phyloP scores from a whole-genome alignment of 2,329 filamentous ascomycete genomes.

The Xylariaceae sp. region DNA sequence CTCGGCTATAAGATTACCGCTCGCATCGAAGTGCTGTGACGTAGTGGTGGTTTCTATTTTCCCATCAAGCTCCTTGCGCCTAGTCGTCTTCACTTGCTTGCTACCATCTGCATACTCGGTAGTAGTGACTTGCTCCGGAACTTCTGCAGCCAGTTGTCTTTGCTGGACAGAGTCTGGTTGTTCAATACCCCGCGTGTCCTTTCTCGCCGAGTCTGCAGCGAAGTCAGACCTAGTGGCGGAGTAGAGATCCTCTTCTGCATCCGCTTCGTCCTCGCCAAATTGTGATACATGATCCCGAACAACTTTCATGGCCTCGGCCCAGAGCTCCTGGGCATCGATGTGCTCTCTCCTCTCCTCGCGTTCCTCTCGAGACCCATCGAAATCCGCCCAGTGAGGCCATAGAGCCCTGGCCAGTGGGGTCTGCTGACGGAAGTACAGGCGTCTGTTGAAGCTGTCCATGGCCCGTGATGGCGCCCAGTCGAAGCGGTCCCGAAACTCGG shows the following conservation, averaged over 20 bases:
- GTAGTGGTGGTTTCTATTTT: conserved; percentile 24
- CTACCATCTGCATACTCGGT: conserved; percentile 32
- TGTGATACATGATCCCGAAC: neutral
- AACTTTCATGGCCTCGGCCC: conserved; percentile 1
- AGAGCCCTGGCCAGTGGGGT: neutral
- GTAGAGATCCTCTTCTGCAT: conserved; percentile 14
- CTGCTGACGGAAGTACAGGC: neutral
- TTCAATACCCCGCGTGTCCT: neutral
- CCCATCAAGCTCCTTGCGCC: conserved; percentile 18
- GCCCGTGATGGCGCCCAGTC: conserved; percentile 1
- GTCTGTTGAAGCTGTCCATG: neutral
- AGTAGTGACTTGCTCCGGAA: conserved; percentile 3
- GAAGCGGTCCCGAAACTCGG: neutral
- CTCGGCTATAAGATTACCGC: conserved; percentile 32
- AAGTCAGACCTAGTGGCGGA: neutral
- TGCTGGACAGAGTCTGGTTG: neutral
- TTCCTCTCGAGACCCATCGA: too few species aligned
- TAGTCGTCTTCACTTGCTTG: conserved; percentile 28
- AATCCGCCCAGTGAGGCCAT: too few species aligned
- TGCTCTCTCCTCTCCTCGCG: neutral
- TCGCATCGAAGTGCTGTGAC: conserved; percentile 26
- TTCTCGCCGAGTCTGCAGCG: neutral
- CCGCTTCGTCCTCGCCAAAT: neutral
- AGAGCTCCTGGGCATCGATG: conserved; percentile 5
- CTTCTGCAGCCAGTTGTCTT: neutral